These are phyloP conservation scores for Bimuria novae-zelandiae DNA, from an alignment of 2,329 filamentous ascomycete species.

Conservation along the genomic window DNA sequence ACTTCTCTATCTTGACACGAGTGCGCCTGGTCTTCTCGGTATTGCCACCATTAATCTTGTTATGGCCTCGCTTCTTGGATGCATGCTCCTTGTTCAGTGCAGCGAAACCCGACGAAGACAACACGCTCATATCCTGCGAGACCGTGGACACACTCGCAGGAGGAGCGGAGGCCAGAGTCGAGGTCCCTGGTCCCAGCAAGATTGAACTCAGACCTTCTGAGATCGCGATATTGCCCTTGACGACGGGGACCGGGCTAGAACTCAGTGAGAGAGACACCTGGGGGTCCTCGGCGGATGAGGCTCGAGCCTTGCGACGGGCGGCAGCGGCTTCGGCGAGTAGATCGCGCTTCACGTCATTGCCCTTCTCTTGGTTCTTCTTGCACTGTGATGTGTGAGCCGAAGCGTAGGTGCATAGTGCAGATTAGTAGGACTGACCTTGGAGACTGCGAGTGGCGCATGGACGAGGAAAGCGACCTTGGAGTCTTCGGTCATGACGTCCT, in stretches of 20 bases:
- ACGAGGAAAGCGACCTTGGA: constrained; percentile 8
- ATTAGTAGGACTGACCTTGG: neutral
- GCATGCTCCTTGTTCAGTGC: neutral
- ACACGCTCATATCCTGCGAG: neutral
- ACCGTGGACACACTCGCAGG: neutral
- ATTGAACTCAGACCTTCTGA: neutral
- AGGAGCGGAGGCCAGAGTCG: neutral
- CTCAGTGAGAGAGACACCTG: neutral
- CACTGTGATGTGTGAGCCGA: neutral
- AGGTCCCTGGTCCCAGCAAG: neutral
- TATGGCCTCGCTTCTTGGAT: neutral
- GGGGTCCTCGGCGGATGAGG: neutral
- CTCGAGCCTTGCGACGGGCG: neutral
- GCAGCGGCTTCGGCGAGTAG: neutral
- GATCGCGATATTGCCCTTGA: neutral
- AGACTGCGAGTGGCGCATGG: neutral
- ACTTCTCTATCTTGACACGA: neutral
- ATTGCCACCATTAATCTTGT: neutral
- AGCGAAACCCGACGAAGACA: neutral
- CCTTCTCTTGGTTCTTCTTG: constrained; percentile 7
- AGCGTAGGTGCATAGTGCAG: too few relatives aligned
- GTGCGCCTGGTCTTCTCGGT: neutral
- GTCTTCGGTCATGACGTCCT: constrained; percentile 11
- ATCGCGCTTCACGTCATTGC: constrained; percentile 1
- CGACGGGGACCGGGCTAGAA: neutral